phyloP scores from a whole-genome alignment of 768 basidiomycete species.

The Candolleomyces efflorescens region DNA sequence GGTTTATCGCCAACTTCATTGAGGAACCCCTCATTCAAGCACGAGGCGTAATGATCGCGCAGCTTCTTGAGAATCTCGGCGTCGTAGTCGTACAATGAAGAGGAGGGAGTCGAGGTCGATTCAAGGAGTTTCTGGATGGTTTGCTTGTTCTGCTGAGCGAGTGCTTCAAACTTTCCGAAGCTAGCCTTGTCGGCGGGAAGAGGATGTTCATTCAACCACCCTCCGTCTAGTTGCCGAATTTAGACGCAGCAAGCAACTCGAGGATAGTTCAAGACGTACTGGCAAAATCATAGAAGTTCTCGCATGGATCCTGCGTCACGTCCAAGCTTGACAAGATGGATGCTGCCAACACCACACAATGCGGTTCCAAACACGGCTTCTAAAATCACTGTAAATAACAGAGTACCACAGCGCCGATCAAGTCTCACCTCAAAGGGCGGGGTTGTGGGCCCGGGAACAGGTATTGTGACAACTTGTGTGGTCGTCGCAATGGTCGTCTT shows the following conservation, averaged over 20 bases:
- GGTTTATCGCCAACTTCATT: conserved; percentile 72
- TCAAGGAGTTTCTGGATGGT: conserved; percentile 73
- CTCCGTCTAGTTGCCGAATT: conserved; percentile 56
- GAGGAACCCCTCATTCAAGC: conserved; percentile 74
- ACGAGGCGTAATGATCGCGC: conserved; percentile 72
- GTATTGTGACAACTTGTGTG: conserved; percentile 33
- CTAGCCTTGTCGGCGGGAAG: conserved; percentile 82
- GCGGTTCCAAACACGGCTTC: conserved; percentile 68
- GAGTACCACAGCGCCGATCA: not conserved
- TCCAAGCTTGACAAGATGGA: conserved; percentile 80
- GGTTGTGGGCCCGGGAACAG: conserved; percentile 47
- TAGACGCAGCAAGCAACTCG: not conserved
- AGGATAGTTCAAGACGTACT: conserved; percentile 51
- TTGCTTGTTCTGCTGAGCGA: conserved; percentile 73
- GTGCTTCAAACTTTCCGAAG: conserved; percentile 67
- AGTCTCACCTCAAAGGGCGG: conserved; percentile 47
- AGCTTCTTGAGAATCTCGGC: conserved; percentile 58
- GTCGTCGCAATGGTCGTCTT: conserved; percentile 29
- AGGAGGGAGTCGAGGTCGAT: conserved; percentile 30
- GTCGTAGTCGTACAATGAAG: conserved; percentile 36
- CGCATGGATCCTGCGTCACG: conserved; percentile 83
- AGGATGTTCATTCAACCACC: conserved; percentile 81
- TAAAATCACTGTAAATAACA: conserved; percentile 20
- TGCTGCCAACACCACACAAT: conserved; percentile 82
- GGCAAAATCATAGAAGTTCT: conserved; percentile 91